Conservation (phyloP, 371 early-diverging fungal species). For the Apophysomyces variabilis region DNA sequence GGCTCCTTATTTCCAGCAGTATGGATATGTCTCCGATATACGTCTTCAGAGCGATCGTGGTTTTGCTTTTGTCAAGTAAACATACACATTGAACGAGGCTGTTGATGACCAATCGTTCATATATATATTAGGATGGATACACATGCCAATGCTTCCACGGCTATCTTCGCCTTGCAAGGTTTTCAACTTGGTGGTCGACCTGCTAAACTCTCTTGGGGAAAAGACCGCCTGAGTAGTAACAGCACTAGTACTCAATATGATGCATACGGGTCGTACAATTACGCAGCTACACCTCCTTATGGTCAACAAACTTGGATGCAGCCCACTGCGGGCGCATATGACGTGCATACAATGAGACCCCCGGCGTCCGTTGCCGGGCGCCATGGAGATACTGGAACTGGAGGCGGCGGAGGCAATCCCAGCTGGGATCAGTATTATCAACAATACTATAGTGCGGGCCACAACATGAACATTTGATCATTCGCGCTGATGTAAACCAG, state of each 20-base stretch:
- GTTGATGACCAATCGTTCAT: background rate
- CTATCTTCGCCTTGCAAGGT: constrained; percentile 83
- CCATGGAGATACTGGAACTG: constrained; percentile 7
- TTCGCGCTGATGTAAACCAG: constrained; percentile 2
- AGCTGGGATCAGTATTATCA: constrained; percentile 32
- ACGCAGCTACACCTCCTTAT: constrained; percentile 11
- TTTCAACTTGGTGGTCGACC: constrained; percentile 74
- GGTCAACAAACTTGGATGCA: constrained; percentile 23
- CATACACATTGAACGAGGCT: background rate
- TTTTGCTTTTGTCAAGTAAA: constrained; percentile 86
- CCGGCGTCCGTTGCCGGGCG: constrained; percentile 16
- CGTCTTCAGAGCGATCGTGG: constrained; percentile 90
- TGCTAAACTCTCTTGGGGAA: constrained; percentile 88
- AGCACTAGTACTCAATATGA: constrained; percentile 16
- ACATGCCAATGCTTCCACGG: constrained; percentile 87
- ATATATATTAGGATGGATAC: constrained; percentile 68
- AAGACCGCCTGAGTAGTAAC: constrained; percentile 62
- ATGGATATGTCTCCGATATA: constrained; percentile 79
- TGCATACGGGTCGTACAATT: constrained; percentile 22
- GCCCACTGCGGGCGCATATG: constrained; percentile 19
- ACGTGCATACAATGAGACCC: constrained; percentile 24
- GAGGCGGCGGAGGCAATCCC: constrained; percentile 18
- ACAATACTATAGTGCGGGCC: constrained; percentile 31
- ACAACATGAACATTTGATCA: constrained; percentile 20
- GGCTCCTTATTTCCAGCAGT: constrained; percentile 73